Evolutionary conservation across 176 grass and related monocot genomes (phyloP), one percentile per base, ranked within the genome.

Genomic region (Avena atlantica): DNA sequence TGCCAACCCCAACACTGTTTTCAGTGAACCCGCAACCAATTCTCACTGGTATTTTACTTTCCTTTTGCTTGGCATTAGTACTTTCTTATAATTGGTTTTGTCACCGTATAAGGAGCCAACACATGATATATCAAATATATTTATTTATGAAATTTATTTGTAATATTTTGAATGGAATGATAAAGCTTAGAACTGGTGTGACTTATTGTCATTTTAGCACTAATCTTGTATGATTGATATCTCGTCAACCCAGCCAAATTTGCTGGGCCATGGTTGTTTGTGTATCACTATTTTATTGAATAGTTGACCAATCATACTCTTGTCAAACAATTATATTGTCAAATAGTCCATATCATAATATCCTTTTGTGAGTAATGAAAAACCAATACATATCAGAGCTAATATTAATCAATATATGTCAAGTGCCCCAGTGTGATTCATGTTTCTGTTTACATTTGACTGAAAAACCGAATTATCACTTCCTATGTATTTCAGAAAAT

Each of bases 31-130:
- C 81, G 75, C 73, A 70, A 77, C 60, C 87, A 86, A 47, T 82
- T 55, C 63, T 90, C 81, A 71, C 87, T 83, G 95, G 95, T 92
- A 92, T 11, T 50, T 75, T 52, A 27, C 72, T 78, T 64, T 70
- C 69, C 21, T 85, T 79, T 34, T 87, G 7, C 47, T 48, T 89
- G 2, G 25, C 21, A 62, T 58, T 78, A 62, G 37, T 70, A 49
- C 8, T 21, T 31, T 31, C 31, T 31, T 31, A 31, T 31, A 31
- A 31, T 31, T 31, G 31, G 31, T 31, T 31, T 31, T 31, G 31
- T 31, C 31, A 31, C 31, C 31, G 31, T 31, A 31, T 31, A 31
- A 31, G 31, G 31, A 31, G 31, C 31, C 31, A 31, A 31, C 31
- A 31, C 31, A 31, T 31, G 31, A 31, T 31, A 31, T 31, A 31